These are phyloP conservation scores for Yamadazyma mexicana DNA, from an alignment of 1,139 yeast species.

Conservation along the genomic window DNA sequence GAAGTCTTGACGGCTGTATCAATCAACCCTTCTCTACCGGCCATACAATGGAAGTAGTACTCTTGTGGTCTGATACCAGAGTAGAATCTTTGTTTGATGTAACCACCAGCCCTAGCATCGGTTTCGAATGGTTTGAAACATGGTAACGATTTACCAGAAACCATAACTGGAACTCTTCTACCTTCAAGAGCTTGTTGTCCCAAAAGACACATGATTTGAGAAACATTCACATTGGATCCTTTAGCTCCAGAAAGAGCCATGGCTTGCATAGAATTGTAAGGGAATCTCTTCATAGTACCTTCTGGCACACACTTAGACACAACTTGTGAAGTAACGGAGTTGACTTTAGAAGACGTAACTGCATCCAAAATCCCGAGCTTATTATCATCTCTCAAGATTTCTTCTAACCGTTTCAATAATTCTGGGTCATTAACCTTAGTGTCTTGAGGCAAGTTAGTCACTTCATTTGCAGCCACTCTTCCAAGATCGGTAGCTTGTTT, in stretches of 20 bases:
- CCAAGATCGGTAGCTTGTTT: slow-evolving; percentile 79
- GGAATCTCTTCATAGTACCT: slow-evolving; percentile 95
- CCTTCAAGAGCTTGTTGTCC: slow-evolving; percentile 99
- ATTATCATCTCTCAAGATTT: slow-evolving; percentile 88
- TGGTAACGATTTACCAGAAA: slow-evolving; percentile 95
- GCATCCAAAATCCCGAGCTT: slow-evolving; percentile 95
- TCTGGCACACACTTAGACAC: slow-evolving; percentile 93
- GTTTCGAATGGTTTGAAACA: slow-evolving; percentile 96
- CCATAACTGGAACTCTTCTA: slow-evolving; percentile 99
- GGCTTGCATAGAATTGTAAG: slow-evolving; percentile 95
- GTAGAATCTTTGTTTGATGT: slow-evolving; percentile 94
- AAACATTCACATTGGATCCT: slow-evolving; percentile 97
- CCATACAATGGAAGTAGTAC: slow-evolving; percentile 99
- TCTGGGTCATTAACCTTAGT: slow-evolving; percentile 68
- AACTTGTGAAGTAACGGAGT: slow-evolving; percentile 87
- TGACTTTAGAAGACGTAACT: slow-evolving; percentile 90
- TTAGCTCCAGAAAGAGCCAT: slow-evolving; percentile 99
- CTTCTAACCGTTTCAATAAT: slow-evolving; percentile 84
- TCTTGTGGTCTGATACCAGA: slow-evolving; percentile 99
- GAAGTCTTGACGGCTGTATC: slow-evolving; percentile 99
- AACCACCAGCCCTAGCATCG: slow-evolving; percentile 98
- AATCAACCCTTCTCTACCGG: slow-evolving; percentile 99
- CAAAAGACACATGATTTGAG: slow-evolving; percentile 98
- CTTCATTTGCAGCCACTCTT: slow-evolving; percentile 90
- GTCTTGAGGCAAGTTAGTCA: slow-evolving; percentile 71